These are phyloP conservation scores for Backusella parvicylindrica DNA, from an alignment of 192 early-diverging fungal species.

Conservation along the genomic window DNA sequence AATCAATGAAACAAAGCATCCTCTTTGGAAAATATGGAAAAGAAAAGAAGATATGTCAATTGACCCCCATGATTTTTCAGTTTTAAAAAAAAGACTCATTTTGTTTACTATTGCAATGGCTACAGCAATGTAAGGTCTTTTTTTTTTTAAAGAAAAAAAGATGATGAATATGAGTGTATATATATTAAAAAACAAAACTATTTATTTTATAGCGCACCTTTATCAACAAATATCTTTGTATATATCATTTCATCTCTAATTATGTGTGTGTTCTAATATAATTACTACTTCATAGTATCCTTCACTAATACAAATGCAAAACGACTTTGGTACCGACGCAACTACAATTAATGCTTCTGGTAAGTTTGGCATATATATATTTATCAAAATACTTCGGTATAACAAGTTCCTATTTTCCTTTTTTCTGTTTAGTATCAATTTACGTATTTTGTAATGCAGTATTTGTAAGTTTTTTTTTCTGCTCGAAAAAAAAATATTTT, in stretches of 20 bases:
- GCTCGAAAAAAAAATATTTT: not conserved
- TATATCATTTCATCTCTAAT: not conserved
- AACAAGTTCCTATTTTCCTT: not conserved
- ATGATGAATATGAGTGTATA: slow-evolving; percentile 5
- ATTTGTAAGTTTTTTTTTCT: slow-evolving; percentile 18
- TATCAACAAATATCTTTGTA: not conserved
- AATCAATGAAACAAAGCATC: not conserved
- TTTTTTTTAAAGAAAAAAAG: not conserved
- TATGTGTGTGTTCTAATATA: not conserved
- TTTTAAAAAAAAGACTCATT: slow-evolving; percentile 10
- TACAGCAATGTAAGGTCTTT: not conserved
- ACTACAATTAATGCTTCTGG: slow-evolving; percentile 27
- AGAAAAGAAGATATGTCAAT: not conserved
- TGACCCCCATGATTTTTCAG: slow-evolving; percentile 1
- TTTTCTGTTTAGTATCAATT: slow-evolving; percentile 18
- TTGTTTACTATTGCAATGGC: slow-evolving; percentile 6
- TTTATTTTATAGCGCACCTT: not conserved
- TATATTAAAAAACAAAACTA: slow-evolving; percentile 15
- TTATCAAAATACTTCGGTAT: not conserved
- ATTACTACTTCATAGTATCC: slow-evolving; percentile 13
- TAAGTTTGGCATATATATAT: slow-evolving; percentile 6
- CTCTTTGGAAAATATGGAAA: not conserved
- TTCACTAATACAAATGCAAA: slow-evolving; percentile 25
- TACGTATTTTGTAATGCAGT: slow-evolving; percentile 25
- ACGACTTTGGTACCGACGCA: slow-evolving; percentile 19